These are phyloP conservation scores for Alternaria infectoria DNA, from an alignment of 2,329 filamentous ascomycete species.

Conservation along the genomic window DNA sequence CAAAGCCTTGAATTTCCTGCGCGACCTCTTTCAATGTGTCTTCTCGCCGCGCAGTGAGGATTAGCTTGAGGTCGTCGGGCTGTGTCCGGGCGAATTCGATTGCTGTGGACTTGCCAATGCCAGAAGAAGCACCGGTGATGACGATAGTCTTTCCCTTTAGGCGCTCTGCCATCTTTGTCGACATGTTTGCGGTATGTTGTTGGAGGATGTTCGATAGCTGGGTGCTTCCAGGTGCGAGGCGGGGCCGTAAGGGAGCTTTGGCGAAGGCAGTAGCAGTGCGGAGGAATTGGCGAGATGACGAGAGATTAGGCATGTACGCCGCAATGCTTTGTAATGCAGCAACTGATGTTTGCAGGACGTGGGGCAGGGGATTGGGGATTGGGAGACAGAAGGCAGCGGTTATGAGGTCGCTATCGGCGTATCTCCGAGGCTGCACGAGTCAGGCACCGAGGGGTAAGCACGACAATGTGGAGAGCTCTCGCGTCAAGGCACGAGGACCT, in stretches of 20 bases:
- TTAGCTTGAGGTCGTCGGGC: constrained; percentile 78
- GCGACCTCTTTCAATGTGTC: constrained; percentile 80
- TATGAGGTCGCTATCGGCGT: constrained; percentile 6
- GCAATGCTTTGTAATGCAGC: constrained; percentile 6
- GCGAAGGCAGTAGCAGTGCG: constrained; percentile 22
- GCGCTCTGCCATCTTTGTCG: constrained; percentile 77
- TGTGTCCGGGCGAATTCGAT: constrained; percentile 90
- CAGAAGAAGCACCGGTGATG: constrained; percentile 90
- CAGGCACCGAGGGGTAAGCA: constrained; percentile 22
- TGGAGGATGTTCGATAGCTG: constrained; percentile 14
- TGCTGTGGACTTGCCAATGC: constrained; percentile 84
- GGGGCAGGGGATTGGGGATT: constrained; percentile 5
- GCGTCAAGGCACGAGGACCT: constrained; percentile 8
- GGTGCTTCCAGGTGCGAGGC: constrained; percentile 9
- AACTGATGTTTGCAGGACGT: constrained; percentile 1
- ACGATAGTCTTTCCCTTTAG: constrained; percentile 92
- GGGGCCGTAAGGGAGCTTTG: constrained; percentile 18
- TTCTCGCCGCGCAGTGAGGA: constrained; percentile 85
- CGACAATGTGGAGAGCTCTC: constrained; percentile 12
- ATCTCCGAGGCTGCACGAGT: constrained; percentile 25
- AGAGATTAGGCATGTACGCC: constrained; percentile 30
- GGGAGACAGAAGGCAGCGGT: background rate
- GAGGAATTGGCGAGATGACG: constrained; percentile 15
- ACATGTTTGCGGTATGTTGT: constrained; percentile 59
- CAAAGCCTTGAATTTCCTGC: constrained; percentile 75